Conservation (phyloP, 495 filamentous ascomycete genomes). For the Penicillium argentinense region DNA sequence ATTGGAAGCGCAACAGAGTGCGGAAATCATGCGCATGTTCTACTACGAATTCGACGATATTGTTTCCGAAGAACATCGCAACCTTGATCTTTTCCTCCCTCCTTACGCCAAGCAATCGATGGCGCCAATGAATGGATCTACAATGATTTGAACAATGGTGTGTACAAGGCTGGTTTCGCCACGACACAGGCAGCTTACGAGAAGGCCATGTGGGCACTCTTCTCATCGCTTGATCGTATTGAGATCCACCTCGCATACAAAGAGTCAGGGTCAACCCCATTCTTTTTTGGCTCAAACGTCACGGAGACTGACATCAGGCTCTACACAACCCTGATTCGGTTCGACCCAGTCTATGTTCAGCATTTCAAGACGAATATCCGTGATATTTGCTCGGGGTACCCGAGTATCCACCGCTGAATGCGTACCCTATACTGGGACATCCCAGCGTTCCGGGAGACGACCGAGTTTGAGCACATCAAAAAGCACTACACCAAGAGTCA, state of each 20-base stretch:
- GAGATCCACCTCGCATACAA: slow-evolving; percentile 44
- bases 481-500: slow-evolving; percentile 60
- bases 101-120: slow-evolving; percentile 46
- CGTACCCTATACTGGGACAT: slow-evolving; percentile 53
- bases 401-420: slow-evolving; percentile 51
- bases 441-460: slow-evolving; percentile 50
- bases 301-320: slow-evolving; percentile 53
- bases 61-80: slow-evolving; percentile 29
- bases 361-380: slow-evolving; percentile 60
- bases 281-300: slow-evolving; percentile 42
- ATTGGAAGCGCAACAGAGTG: slow-evolving; percentile 40
- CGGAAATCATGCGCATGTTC: slow-evolving; percentile 52
- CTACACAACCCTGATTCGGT: slow-evolving; percentile 52
- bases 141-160: slow-evolving; percentile 46
- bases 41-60: slow-evolving; percentile 48
- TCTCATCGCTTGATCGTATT: slow-evolving; percentile 52
- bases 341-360: slow-evolving; percentile 53
- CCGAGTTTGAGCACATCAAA: slow-evolving; percentile 59
- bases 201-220: slow-evolving; percentile 42
- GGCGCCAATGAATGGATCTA: slow-evolving; percentile 45
- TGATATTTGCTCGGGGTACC: slow-evolving; percentile 54
- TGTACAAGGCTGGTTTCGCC: slow-evolving; percentile 58
- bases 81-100: slow-evolving; percentile 46
- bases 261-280: slow-evolving; percentile 49
- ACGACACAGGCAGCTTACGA: slow-evolving; percentile 48